Base-by-base conservation (phyloP, 306 rosid genomes). In the Trifolium fragiferum region DNA sequence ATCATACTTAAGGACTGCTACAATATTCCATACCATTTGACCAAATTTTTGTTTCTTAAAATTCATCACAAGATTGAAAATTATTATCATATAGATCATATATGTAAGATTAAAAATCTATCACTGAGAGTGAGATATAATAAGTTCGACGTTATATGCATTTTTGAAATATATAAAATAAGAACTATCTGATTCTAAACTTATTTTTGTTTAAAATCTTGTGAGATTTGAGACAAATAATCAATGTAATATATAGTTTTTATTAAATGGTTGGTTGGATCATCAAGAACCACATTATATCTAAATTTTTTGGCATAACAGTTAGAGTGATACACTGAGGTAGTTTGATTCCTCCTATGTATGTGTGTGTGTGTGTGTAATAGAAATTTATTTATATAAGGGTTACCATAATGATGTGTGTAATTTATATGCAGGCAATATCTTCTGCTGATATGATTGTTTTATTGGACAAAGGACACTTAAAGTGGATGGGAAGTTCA, bases 401-500 rank as follows among this genome's bases (percentile, higher is more conserved):
- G 18, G 55, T 72, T 79, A 46, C 25, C 59, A 76, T 60, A 3
- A n/a, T 76, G 58, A 61, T 68, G 40, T 12, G 79, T 74, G 58
- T 57, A 74, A 66, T 75, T 54, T 61, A 67, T 27, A 27, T 71
- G 78, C 87, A 93, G 97, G 96, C 96, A 63, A 89, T 91, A 80
- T 87, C 92, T 83, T 88, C 90, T 50, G 94, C 98, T 67, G 94
- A 93, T 73, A 76, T 80, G 83, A 78, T 89, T 74, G 75, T 89
- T 74, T 82, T 88, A 44, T 84, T 93, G 93, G 97, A 91, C 47
- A 93, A 89, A 74, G 98, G 98, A 67, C 81, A 54, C 15, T 74
- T 93, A 40, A 93, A 88, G 82, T 93, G 97, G 97, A 82, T 85
- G 66, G 97, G 98, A 75, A 82, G 78, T 69, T 78, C 91, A 21